phyloP scores from a whole-genome alignment of 768 basidiomycete species.

The Russula olivacea region DNA sequence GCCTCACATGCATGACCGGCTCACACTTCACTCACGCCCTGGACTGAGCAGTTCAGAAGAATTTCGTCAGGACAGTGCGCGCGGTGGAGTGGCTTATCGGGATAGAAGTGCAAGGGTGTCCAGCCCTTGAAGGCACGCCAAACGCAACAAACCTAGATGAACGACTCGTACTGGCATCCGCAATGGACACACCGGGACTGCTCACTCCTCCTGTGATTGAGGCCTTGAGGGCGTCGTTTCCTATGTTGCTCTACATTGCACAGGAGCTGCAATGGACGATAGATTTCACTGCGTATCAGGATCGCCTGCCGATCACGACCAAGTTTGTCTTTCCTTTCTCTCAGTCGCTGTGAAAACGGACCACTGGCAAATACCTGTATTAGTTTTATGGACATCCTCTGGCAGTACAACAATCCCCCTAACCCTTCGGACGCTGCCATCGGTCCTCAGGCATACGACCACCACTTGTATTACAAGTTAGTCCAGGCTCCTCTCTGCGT shows the following conservation, averaged over 20 bases:
- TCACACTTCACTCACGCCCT: background rate
- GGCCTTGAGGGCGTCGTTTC: constrained; percentile 9
- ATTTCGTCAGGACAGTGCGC: constrained; percentile 6
- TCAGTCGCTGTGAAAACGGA: background rate
- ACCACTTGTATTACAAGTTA: constrained; percentile 72
- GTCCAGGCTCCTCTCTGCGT: constrained; percentile 25
- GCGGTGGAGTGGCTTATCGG: constrained; percentile 19
- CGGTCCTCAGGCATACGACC: constrained; percentile 72
- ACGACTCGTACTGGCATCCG: background rate
- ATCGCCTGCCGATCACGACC: constrained; percentile 11
- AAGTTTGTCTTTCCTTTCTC: background rate
- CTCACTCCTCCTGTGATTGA: constrained; percentile 1
- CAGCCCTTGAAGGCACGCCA: background rate
- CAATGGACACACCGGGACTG: constrained; percentile 5
- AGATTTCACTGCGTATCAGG: constrained; percentile 2
- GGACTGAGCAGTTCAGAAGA: constrained; percentile 2
- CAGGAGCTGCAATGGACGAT: background rate
- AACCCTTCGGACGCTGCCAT: constrained; percentile 66
- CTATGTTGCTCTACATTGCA: constrained; percentile 7
- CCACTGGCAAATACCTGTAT: background rate
- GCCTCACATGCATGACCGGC: background rate
- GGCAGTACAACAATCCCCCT: constrained; percentile 63
- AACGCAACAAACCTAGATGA: background rate
- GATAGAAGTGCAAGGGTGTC: background rate
- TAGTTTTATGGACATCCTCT: constrained; percentile 78